Conservation (phyloP, 495 filamentous ascomycete species). For the Xylaria curta region DNA sequence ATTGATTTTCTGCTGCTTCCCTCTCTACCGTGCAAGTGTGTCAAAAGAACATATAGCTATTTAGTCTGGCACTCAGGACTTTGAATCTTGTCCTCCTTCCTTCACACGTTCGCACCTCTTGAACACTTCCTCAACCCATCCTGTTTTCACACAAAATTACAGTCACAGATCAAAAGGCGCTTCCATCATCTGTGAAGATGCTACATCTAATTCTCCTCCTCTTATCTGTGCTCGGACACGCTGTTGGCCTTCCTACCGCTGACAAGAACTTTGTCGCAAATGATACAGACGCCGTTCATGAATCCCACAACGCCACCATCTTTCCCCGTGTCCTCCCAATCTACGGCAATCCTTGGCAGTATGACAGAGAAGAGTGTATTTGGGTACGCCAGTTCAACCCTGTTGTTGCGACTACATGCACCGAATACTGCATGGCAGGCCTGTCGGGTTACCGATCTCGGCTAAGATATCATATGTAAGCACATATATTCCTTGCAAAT, state of each 20-base stretch:
- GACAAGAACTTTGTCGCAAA: not conserved
- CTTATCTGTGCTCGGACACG: not conserved
- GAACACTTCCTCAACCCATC: not conserved
- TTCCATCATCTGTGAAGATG: not conserved
- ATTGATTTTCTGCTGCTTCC: not conserved
- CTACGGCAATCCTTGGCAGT: not conserved
- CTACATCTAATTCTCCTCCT: not conserved
- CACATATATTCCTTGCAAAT: not conserved
- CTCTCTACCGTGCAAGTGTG: not conserved
- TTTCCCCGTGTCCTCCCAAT: not conserved
- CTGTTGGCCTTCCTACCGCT: not conserved
- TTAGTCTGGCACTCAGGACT: no score
- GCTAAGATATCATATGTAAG: constrained; percentile 7
- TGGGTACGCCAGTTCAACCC: constrained; percentile 32
- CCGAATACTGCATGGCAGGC: not conserved
- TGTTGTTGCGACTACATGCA: constrained; percentile 30
- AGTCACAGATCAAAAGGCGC: not conserved
- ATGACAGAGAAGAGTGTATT: constrained; percentile 29
- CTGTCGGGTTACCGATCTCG: not conserved
- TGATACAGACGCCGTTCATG: not conserved
- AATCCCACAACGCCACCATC: not conserved
- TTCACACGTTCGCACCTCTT: not conserved
- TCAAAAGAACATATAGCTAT: not conserved
- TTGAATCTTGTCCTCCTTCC: not conserved
- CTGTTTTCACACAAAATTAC: not conserved